Evolutionary conservation across 345 rosid species (phyloP).

Genomic region (Ricinus communis): DNA sequence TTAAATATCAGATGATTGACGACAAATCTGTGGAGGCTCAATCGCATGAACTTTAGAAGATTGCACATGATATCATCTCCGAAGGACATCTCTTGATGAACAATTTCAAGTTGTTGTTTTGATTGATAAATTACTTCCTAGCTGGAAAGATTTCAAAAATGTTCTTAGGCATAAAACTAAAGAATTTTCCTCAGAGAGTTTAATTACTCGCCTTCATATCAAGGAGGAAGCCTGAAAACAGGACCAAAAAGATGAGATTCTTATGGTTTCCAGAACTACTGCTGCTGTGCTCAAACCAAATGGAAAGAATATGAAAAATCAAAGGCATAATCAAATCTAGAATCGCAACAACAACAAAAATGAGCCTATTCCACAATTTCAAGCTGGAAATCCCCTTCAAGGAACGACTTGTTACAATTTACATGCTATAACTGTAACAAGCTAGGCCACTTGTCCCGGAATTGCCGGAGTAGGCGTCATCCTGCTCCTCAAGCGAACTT

Average conservation of each 20-base stretch:
- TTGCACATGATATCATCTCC: no score
- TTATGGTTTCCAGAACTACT: background rate
- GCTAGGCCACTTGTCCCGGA: background rate
- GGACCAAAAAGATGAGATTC: background rate
- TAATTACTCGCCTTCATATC: background rate
- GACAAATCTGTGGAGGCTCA: background rate
- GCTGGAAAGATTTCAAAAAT: background rate
- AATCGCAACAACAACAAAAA: no score
- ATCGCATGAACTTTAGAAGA: no score
- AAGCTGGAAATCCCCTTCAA: background rate
- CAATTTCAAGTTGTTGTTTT: no score
- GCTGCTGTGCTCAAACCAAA: background rate
- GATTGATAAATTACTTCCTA: no score
- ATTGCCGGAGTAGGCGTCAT: background rate
- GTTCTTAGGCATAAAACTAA: constrained; percentile 13
- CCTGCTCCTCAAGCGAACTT: background rate
- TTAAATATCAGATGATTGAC: background rate
- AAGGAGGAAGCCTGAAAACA: constrained; percentile 9
- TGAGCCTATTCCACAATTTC: no score
- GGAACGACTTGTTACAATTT: no score
- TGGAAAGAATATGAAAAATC: background rate
- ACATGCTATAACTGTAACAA: no score
- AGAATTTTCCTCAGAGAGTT: background rate
- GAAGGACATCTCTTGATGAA: no score
- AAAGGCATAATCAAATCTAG: no score